Base-by-base conservation (phyloP, 345 rosid genomes). In the Odontarrhena argentea region DNA sequence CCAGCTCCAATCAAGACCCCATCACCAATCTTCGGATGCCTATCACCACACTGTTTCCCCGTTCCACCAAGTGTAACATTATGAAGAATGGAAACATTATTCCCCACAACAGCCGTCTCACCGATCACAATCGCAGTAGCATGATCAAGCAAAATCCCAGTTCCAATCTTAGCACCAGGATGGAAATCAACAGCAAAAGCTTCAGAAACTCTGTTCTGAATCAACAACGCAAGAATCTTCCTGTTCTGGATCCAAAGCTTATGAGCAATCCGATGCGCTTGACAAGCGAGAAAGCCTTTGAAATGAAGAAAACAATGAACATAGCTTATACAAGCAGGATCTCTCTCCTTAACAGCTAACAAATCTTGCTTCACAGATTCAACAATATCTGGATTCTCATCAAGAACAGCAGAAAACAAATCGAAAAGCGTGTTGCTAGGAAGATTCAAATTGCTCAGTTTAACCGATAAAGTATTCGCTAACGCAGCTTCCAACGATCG, bases 1-100 rank as follows among this genome's bases (percentile, higher is more conserved):
- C 94, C 96, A 0, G 97, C 97, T 51, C 98, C 98, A 47, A 90
- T 88, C 82, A 93, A 66, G 4, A 93, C 98, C 48, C 98, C 98
- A 51, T 93, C 83, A 0, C 97, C 97, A n/a, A 90, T 90, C 83
- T 93, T 93, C 0, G 97, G 97, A 34, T 93, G 98, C 70, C 98
- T 76, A 8, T 90, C 98, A 0, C 98, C 98, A 6, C 75, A 75
- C 60, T 43, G 76, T 77, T 93, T 93, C 28, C 98, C 98, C 0
- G 98, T 93, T 9, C 97, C 98, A 2, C 98, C 98, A 7, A 90
- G 77, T 2, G 98, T 90, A 13, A 93, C 97, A 57, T 90, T 88
- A 12, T 93, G 98, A 54, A 93, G 76, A 55, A 93, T 90, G 2
- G 98, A 90, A 44, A 93, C 97, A 54, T 90, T 81, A 68, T 88